Conservation (phyloP, 1,139 yeast genomes). For the Candida albicans region DNA sequence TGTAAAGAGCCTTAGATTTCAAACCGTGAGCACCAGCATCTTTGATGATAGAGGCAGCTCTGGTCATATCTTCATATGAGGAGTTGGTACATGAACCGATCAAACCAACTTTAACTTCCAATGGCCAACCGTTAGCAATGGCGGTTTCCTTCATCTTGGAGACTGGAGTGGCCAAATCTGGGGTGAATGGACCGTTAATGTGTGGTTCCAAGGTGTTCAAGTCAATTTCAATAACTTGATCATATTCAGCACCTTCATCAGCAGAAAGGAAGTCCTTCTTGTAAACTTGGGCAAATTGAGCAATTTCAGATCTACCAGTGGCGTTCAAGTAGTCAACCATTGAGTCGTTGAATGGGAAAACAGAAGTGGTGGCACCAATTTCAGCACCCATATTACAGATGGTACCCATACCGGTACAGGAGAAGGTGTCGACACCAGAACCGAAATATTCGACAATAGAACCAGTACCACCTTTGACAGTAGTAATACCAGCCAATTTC, state of each 20-base stretch:
- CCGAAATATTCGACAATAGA: constrained; percentile 94
- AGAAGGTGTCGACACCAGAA: constrained; percentile 79
- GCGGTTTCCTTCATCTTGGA: constrained; percentile 68
- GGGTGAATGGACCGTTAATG: constrained; percentile 93
- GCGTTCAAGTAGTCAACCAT: constrained; percentile 89
- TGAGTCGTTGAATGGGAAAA: constrained; percentile 90
- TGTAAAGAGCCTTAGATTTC: constrained; percentile 88
- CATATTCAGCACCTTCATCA: constrained; percentile 82
- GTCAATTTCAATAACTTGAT: constrained; percentile 78
- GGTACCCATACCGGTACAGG: constrained; percentile 99
- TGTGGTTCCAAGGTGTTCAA: constrained; percentile 78
- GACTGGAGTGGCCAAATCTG: constrained; percentile 87
- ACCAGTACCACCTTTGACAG: constrained; percentile 98
- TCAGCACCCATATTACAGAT: constrained; percentile 99
- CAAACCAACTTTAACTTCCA: constrained; percentile 78
- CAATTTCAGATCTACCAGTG: constrained; percentile 83
- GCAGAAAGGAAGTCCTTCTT: constrained; percentile 42
- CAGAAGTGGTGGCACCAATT: constrained; percentile 96
- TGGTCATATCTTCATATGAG: constrained; percentile 95
- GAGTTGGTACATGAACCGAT: constrained; percentile 98
- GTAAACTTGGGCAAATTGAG: constrained; percentile 72
- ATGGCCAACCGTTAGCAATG: constrained; percentile 75
- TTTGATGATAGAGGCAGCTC: constrained; percentile 82
- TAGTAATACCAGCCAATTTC: constrained; percentile 80
- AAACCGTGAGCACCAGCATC: constrained; percentile 86